A percentile compares a stretch with the other conserved stretches of the same genome.
Evolutionary conservation across 2,329 filamentous ascomycete genomes (phyloP).

Genomic region (Penicillium decumbens): DNA sequence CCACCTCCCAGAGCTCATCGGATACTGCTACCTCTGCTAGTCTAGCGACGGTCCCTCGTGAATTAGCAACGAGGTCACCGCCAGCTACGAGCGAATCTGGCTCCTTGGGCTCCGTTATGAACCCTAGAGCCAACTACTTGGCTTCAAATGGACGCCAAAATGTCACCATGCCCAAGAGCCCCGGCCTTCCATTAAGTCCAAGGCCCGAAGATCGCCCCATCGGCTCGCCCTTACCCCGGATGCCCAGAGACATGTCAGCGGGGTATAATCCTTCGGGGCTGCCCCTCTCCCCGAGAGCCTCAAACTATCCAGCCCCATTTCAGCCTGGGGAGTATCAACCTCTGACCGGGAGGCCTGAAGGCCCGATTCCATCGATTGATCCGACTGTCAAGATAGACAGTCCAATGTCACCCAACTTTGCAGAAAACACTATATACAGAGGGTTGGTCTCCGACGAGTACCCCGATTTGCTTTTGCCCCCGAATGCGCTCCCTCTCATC

Average conservation of each 20-base stretch:
- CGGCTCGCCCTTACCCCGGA: slow-evolving; percentile 56
- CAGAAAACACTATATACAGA: slow-evolving; percentile 58
- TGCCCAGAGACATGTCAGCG: slow-evolving; percentile 57
- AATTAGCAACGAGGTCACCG: slow-evolving; percentile 39
- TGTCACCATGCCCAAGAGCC: slow-evolving; percentile 52
- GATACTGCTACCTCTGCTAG: slow-evolving; percentile 10
- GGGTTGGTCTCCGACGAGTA: slow-evolving; percentile 81
- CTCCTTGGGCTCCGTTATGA: slow-evolving; percentile 33
- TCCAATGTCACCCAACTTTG: slow-evolving; percentile 25
- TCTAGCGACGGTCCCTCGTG: slow-evolving; percentile 50
- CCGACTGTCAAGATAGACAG: slow-evolving; percentile 34
- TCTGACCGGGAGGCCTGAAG: slow-evolving; percentile 11
- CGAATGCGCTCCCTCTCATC: slow-evolving; percentile 82
- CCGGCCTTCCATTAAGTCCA: slow-evolving; percentile 61
- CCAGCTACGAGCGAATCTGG: slow-evolving; percentile 22
- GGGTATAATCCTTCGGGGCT: slow-evolving; percentile 48
- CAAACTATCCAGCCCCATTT: slow-evolving; percentile 67
- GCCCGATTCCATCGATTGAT: slow-evolving; percentile 36
- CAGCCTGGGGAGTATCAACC: slow-evolving; percentile 57
- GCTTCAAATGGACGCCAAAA: slow-evolving; percentile 37
- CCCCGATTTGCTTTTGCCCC: slow-evolving; percentile 76
- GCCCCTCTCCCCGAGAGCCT: slow-evolving; percentile 67
- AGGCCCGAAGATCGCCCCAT: slow-evolving; percentile 57
- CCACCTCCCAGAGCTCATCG: slow-evolving; percentile 7
- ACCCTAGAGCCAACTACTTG: slow-evolving; percentile 23